Conservation (phyloP, 805 yeast genomes). For the Metschnikowia cerradonensis region DNA sequence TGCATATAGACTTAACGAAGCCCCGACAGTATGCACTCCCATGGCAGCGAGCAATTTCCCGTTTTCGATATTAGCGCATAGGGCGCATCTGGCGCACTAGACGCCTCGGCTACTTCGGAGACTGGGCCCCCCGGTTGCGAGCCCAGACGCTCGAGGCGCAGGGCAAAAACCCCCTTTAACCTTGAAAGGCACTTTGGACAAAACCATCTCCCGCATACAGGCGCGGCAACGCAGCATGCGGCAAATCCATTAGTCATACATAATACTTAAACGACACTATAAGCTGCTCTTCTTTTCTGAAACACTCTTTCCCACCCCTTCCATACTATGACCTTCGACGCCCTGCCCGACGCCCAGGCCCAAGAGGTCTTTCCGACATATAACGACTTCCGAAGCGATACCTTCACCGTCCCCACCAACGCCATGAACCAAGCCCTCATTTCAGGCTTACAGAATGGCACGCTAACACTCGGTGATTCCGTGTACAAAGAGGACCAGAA, state of each 20-base stretch:
- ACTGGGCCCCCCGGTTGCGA: neutral
- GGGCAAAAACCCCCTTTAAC: neutral
- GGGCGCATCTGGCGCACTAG: too few species aligned
- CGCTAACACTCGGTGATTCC: constrained; percentile 61
- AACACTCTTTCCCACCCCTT: neutral
- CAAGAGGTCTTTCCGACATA: constrained; percentile 8
- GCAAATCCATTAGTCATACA: neutral
- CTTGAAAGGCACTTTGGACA: neutral
- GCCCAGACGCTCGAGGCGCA: neutral
- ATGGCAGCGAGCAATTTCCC: too few species aligned
- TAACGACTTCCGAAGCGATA: constrained; percentile 59
- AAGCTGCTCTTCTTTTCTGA: neutral
- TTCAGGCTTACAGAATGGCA: constrained; percentile 25
- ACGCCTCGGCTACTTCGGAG: too few species aligned
- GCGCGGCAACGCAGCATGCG: constrained; percentile 2
- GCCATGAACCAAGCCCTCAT: constrained; percentile 64
- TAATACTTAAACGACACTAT: neutral
- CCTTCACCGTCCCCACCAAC: constrained; percentile 83
- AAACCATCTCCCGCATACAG: neutral
- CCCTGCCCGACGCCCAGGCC: neutral
- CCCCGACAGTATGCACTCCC: neutral
- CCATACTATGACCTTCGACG: constrained; percentile 12
- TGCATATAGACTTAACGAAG: neutral
- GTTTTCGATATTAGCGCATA: too few species aligned
- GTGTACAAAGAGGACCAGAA: constrained; percentile 83